A percentile compares a stretch with the other conserved stretches of the same genome.
Evolutionary conservation across 2,329 filamentous ascomycete genomes (phyloP).

Genomic region (Alternaria sp.): DNA sequence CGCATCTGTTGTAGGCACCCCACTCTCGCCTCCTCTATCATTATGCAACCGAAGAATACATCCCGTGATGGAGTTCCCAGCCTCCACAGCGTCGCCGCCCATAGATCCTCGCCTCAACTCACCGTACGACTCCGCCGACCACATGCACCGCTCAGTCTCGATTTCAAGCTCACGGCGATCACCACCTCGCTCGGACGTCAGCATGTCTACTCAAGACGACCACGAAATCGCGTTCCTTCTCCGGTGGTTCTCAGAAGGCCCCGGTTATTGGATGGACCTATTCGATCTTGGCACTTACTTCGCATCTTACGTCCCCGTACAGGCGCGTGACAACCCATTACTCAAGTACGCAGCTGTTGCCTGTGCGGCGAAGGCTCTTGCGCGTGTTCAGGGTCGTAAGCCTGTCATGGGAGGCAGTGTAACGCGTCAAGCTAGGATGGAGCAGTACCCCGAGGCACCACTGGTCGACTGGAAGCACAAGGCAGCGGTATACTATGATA

Average conservation of each 20-base stretch:
- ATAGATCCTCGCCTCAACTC: slow-evolving; percentile 46
- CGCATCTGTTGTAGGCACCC: slow-evolving; percentile 37
- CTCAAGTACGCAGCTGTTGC: slow-evolving; percentile 64
- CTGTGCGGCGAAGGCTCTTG: slow-evolving; percentile 67
- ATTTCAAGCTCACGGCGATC: slow-evolving; percentile 33
- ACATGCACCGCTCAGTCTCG: slow-evolving; percentile 34
- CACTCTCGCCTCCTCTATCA: slow-evolving; percentile 53
- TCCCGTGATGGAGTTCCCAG: slow-evolving; percentile 56
- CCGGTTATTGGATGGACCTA: slow-evolving; percentile 66
- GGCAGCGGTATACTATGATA: slow-evolving; percentile 66
- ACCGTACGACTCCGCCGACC: slow-evolving; percentile 36
- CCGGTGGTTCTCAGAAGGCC: slow-evolving; percentile 65
- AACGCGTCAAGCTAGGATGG: slow-evolving; percentile 58
- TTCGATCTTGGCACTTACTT: slow-evolving; percentile 66
- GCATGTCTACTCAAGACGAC: slow-evolving; percentile 48
- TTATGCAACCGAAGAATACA: slow-evolving; percentile 59
- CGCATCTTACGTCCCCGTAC: slow-evolving; percentile 64
- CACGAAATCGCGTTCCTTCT: slow-evolving; percentile 67
- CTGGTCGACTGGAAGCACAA: slow-evolving; percentile 66
- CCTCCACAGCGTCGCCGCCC: slow-evolving; percentile 40
- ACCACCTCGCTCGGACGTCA: slow-evolving; percentile 27
- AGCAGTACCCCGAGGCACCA: slow-evolving; percentile 57
- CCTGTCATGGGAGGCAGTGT: slow-evolving; percentile 58
- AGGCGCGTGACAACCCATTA: slow-evolving; percentile 59
- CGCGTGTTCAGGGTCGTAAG: slow-evolving; percentile 60